Conservation (phyloP, 2,329 filamentous ascomycete species). For the Botrytis paeoniae region DNA sequence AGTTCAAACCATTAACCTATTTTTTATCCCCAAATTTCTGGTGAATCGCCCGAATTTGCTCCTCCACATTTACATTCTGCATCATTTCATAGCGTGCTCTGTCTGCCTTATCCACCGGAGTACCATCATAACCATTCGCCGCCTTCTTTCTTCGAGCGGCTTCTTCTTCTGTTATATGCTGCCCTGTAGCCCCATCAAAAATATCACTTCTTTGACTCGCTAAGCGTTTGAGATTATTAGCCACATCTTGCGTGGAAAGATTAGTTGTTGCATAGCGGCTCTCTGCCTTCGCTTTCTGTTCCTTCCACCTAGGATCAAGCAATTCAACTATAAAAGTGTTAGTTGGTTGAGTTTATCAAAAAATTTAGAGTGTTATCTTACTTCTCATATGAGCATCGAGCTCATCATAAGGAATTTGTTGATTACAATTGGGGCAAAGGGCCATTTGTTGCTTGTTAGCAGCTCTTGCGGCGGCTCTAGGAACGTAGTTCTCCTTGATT, state of each 20-base stretch:
- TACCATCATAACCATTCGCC: slow-evolving; percentile 64
- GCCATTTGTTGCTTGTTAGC: slow-evolving; percentile 65
- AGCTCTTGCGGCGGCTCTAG: slow-evolving; percentile 71
- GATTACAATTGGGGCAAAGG: slow-evolving; percentile 89
- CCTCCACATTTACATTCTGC: slow-evolving; percentile 74
- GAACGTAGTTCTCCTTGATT: slow-evolving; percentile 91
- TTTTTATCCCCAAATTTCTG: slow-evolving; percentile 48
- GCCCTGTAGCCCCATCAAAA: slow-evolving; percentile 71
- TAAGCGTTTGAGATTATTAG: slow-evolving; percentile 91
- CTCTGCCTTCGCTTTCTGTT: slow-evolving; percentile 87
- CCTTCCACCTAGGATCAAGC: slow-evolving; percentile 91
- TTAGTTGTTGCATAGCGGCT: slow-evolving; percentile 83
- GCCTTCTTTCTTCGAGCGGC: slow-evolving; percentile 73
- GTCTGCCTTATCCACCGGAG: slow-evolving; percentile 56
- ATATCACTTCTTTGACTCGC: slow-evolving; percentile 85
- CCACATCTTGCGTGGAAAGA: slow-evolving; percentile 79
- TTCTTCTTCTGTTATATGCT: slow-evolving; percentile 68
- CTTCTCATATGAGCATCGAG: slow-evolving; percentile 90
- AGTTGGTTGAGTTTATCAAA: slow-evolving; percentile 15
- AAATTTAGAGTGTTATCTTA: slow-evolving; percentile 41
- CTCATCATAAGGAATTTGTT: slow-evolving; percentile 82
- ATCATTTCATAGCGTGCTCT: slow-evolving; percentile 51
- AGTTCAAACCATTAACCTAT: slow-evolving; percentile 16
- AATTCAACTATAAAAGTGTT: slow-evolving; percentile 62
- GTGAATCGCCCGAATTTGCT: slow-evolving; percentile 73